phyloP scores from a whole-genome alignment of 345 rosid species.

The Garcia nutans region DNA sequence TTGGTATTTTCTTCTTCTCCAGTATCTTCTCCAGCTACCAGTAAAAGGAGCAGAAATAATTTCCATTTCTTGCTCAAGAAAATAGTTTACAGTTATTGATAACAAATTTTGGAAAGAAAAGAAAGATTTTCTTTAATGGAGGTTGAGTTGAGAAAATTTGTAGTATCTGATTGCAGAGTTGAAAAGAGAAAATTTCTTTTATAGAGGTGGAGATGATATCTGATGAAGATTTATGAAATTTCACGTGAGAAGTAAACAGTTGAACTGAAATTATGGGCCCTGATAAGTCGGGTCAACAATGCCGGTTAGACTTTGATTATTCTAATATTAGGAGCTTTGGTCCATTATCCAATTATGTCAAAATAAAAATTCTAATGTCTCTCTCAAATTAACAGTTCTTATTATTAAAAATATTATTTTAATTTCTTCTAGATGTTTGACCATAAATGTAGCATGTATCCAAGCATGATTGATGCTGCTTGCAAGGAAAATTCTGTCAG shows the following conservation, averaged over 20 bases:
- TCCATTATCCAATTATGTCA: not conserved
- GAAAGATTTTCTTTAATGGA: too few relatives aligned
- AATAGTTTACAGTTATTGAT: too few relatives aligned
- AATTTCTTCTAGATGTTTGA: not conserved
- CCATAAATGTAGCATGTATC: not conserved
- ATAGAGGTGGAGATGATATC: not conserved
- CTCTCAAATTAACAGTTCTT: not conserved
- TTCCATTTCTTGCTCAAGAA: constrained; percentile 17
- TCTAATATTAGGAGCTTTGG: not conserved
- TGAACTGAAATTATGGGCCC: not conserved
- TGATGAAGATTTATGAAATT: too few relatives aligned
- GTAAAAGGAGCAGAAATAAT: constrained; percentile 10
- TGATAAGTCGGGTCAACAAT: constrained; percentile 15
- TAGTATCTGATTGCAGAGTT: not conserved
- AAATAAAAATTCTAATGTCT: not conserved
- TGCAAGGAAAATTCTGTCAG: too few relatives aligned
- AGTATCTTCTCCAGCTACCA: constrained; percentile 30
- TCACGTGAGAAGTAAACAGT: not conserved
- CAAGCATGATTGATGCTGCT: not conserved
- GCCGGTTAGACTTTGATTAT: constrained; percentile 9
- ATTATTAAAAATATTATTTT: not conserved
- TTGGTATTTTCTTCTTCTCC: constrained; percentile 38
- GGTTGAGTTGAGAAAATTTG: not conserved
- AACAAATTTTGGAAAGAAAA: too few relatives aligned
- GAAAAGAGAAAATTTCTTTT: not conserved